Evolutionary conservation across 2,329 filamentous ascomycete species (phyloP), one percentile per base, ranked within the genome.

Genomic region (Colletotrichum chlorophyti): DNA sequence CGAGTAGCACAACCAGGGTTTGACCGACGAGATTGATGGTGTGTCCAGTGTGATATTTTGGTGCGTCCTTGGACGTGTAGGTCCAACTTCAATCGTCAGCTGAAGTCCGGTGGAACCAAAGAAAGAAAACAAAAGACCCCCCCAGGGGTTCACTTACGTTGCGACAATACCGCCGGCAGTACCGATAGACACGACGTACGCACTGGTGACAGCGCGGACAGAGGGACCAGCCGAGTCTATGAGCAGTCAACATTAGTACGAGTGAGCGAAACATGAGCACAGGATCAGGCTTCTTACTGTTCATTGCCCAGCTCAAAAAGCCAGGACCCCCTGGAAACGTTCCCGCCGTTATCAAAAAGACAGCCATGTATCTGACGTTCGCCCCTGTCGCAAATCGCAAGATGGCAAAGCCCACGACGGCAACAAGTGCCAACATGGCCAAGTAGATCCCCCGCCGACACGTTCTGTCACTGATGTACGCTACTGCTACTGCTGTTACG

Each of bases 291-390:
- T 27, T 73, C 64, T 62, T 66, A 72, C 77, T 86, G 66, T 86
- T 86, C 53, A 85, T 74, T 0, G 77, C 82, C 84, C 83, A 86
- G 6, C 78, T 78, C 38, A 87, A 66, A 70, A 85, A 85, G 0
- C 81, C 82, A 0, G 83, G 83, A 0, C 83, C 83, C 29, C 82
- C 82, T 1, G 83, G 82, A 68, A 85, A 86, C 0, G 80, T 82
- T 21, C 83, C 83, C 1, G 82, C 70, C 9, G 81, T 80, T 47
- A 82, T 80, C 40, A 86, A 76, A 67, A 81, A 85, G 12, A 86
- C 76, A 9, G 80, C 82, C 65, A 78, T 78, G 61, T 83, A 83
- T 29, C 77, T 73, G 43, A 82, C 73, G 49, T 81, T 77, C 14
- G 71, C 61, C 8, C 67, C 65, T 0, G 67, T 61, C 15, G 69